phyloP scores from a whole-genome alignment of 129 eudicot species.

The Flaveria robusta region DNA sequence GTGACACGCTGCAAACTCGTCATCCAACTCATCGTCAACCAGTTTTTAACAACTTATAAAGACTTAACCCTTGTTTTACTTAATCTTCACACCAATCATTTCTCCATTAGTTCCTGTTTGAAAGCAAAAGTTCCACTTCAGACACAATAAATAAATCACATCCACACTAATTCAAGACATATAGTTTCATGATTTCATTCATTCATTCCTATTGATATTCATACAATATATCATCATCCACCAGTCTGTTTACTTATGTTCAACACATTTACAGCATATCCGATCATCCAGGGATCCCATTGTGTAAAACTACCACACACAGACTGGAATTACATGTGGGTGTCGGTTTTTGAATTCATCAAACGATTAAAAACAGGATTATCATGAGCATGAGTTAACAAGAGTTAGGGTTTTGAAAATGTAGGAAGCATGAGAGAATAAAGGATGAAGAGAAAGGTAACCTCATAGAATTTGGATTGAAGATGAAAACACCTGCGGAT shows the following conservation, averaged over 20 bases:
- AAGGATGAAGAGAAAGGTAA: not conserved
- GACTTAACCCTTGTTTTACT: slow-evolving; percentile 13
- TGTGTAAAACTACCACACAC: too few species aligned
- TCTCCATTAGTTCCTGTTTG: slow-evolving; percentile 31
- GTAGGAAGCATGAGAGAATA: not conserved
- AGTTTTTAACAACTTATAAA: slow-evolving; percentile 7
- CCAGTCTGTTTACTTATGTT: too few species aligned
- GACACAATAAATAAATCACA: slow-evolving; percentile 15
- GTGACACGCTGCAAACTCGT: slow-evolving; percentile 35
- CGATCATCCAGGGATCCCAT: too few species aligned
- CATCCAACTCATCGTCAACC: slow-evolving; percentile 45
- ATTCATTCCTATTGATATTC: too few species aligned
- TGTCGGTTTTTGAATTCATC: not conserved
- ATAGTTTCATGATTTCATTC: not conserved
- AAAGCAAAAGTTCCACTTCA: slow-evolving; percentile 26
- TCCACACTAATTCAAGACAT: not conserved
- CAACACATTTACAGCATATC: too few species aligned
- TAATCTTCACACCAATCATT: slow-evolving; percentile 2
- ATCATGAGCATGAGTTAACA: not conserved
- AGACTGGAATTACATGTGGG: too few species aligned
- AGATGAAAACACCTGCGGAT: not conserved
- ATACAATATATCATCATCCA: too few species aligned
- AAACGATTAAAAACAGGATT: not conserved
- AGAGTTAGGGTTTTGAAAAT: slow-evolving; percentile 10
- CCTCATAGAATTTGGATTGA: slow-evolving; percentile 4